Percentiles rank a stretch among this genome's conserved stretches.
Conservation (phyloP, 139 green algal genomes). For the Spirogloea muscicola region DNA sequence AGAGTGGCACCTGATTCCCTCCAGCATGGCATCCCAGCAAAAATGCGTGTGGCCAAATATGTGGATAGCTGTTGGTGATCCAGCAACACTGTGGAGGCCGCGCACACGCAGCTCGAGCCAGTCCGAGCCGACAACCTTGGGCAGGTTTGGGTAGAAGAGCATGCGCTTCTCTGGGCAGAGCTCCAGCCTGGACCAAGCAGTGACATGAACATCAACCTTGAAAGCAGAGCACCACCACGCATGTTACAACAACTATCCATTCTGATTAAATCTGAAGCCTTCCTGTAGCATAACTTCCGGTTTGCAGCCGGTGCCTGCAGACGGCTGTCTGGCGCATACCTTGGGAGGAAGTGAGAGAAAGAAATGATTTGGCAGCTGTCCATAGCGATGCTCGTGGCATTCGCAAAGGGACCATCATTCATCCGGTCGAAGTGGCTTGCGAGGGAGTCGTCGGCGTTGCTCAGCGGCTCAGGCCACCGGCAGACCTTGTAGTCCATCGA, state of each 20-base stretch:
- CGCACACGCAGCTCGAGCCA: conserved; percentile 56
- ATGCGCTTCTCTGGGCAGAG: conserved; percentile 82
- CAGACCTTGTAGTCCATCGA: conserved; percentile 51
- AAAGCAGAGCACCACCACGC: no score
- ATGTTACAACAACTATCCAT: no score
- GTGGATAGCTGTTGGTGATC: conserved; percentile 42
- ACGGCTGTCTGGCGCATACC: conserved; percentile 12
- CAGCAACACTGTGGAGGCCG: conserved; percentile 34
- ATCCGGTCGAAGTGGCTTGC: conserved; percentile 28
- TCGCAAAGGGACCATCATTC: conserved; percentile 10
- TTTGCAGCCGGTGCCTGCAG: no score
- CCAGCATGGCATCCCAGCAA: conserved; percentile 61
- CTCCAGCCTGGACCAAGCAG: conserved; percentile 53
- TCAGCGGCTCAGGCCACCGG: conserved; percentile 34
- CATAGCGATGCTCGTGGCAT: no score
- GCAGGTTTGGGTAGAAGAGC: conserved; percentile 69
- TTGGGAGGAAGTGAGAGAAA: conserved; percentile 54
- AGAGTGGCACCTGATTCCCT: conserved; percentile 49
- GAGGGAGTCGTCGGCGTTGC: not conserved
- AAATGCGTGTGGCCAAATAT: conserved; percentile 83
- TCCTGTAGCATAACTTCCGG: no score
- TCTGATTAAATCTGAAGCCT: no score
- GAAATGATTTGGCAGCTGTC: conserved; percentile 32
- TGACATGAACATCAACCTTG: no score
- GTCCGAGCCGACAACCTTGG: conserved; percentile 65